Evolutionary conservation across 441 rosid genomes (phyloP).

Genomic region (Jatropha multifida): DNA sequence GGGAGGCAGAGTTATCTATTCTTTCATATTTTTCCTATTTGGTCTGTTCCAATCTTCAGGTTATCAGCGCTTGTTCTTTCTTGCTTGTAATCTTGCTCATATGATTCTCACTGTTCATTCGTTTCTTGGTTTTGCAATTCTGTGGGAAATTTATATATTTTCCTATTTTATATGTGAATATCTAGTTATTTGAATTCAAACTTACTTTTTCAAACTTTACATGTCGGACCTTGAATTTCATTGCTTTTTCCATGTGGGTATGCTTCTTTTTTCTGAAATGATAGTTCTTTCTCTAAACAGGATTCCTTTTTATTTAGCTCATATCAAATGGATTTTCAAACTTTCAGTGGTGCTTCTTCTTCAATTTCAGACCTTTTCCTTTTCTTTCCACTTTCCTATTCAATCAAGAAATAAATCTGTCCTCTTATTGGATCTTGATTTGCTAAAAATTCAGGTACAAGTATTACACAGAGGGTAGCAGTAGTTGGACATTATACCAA

Average conservation of each 20-base stretch:
- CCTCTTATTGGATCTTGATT: not conserved
- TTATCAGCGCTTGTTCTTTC: not conserved
- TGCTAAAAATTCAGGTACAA: constrained; percentile 31
- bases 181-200: constrained; percentile 21
- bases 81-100: not conserved
- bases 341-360: constrained; percentile 25
- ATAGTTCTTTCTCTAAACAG: not conserved
- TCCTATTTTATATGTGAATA: not conserved
- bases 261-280: constrained; percentile 16
- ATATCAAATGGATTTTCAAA: constrained; percentile 8
- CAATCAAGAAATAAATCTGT: constrained; percentile 21
- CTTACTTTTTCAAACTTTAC: constrained; percentile 11
- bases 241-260: constrained; percentile 30
- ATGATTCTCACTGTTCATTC: not conserved
- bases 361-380: constrained; percentile 14
- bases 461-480: constrained; percentile 25
- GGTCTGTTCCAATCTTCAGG: constrained; percentile 41
- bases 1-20: constrained; percentile 30
- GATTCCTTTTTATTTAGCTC: not conserved
- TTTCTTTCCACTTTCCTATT: not conserved
- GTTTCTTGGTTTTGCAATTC: not conserved
- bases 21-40: constrained; percentile 29
- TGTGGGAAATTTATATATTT: not conserved
- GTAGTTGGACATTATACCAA: constrained; percentile 5
- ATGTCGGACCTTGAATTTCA: constrained; percentile 16